Percentiles rank a stretch among this genome's conserved stretches.
phyloP scores from a whole-genome alignment of 1,284 basidiomycete species.

The Austropuccinia psidii region DNA sequence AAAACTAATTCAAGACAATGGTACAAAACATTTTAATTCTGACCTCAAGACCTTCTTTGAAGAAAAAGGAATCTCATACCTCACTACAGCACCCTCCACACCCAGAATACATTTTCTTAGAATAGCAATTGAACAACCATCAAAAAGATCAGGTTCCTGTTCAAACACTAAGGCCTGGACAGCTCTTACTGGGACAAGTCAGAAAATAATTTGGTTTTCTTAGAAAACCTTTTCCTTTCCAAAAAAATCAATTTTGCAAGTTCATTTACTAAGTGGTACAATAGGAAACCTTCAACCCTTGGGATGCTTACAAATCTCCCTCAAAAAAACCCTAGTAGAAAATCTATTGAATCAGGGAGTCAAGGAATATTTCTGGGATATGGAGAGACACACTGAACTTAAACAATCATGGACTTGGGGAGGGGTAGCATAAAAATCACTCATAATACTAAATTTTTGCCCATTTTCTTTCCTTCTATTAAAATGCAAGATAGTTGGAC shows the following conservation, averaged over 20 bases:
- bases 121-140: constrained; percentile 45
- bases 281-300: neutral
- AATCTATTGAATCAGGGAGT: neutral
- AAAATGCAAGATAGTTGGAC: no score
- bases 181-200: constrained; percentile 47
- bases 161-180: constrained; percentile 43
- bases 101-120: constrained; percentile 48
- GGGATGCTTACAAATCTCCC: neutral
- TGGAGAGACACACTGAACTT: neutral
- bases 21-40: constrained; percentile 42
- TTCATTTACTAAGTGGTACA: neutral
- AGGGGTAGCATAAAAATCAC: neutral
- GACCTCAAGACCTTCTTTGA: constrained; percentile 44
- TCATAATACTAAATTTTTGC: no score
- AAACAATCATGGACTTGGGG: neutral
- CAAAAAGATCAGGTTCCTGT: constrained; percentile 42
- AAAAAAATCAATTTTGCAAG: neutral
- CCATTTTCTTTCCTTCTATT: neutral
- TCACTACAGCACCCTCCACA: constrained; percentile 49
- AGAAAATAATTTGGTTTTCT: constrained; percentile 45
- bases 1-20: constrained; percentile 47
- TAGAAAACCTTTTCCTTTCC: constrained; percentile 46
- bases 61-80: constrained; percentile 44
- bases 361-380: neutral
- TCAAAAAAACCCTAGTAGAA: neutral